phyloP scores from a whole-genome alignment of 2,329 filamentous ascomycete genomes.

The Beauveria scarabaeidicola region DNA sequence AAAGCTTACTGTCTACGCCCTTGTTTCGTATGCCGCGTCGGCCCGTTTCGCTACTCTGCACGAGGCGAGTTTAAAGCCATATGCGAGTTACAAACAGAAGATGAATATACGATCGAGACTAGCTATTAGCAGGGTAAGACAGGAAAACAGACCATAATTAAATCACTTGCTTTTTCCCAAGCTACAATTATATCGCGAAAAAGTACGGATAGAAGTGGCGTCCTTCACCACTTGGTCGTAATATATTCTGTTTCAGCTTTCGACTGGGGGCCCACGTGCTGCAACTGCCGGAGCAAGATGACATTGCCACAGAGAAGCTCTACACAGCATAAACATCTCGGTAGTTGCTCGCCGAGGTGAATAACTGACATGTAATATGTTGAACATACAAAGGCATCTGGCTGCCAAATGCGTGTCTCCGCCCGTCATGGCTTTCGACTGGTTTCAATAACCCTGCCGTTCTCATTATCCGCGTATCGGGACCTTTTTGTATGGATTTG shows the following conservation, averaged over 20 bases:
- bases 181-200: no score
- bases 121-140: no score
- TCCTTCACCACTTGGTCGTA: no score
- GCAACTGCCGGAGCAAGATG: not conserved
- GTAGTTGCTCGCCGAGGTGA: not conserved
- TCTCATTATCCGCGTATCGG: not conserved
- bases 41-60: no score
- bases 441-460: not conserved
- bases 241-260: not conserved
- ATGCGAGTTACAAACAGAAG: no score
- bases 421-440: not conserved
- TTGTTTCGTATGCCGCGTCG: no score
- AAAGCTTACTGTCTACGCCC: no score
- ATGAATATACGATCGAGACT: no score
- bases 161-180: no score
- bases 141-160: no score
- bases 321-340: not conserved
- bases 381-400: not conserved
- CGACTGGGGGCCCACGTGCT: constrained; percentile 7
- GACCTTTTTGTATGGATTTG: not conserved
- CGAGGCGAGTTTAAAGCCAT: no score
- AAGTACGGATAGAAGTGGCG: no score
- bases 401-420: not conserved
- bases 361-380: not conserved
- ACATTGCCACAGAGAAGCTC: not conserved